Percentiles rank a stretch among this genome's conserved stretches.
These are phyloP conservation scores for Metschnikowia dekortorum DNA, from an alignment of 805 yeast species.

Conservation along the genomic window DNA sequence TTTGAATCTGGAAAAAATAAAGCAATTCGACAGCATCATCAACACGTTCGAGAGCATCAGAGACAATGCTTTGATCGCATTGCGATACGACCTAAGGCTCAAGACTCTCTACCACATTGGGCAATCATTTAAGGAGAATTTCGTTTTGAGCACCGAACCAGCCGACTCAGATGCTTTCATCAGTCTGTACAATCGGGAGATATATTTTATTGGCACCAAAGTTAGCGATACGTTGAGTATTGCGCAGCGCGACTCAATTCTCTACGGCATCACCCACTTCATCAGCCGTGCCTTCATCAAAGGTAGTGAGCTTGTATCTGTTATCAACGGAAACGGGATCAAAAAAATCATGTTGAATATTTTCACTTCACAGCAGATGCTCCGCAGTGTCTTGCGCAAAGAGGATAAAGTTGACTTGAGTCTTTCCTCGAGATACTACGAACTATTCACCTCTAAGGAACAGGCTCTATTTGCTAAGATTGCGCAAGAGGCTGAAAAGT, in stretches of 20 bases:
- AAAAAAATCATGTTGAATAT: slow-evolving; percentile 57
- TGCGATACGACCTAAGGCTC: slow-evolving; percentile 55
- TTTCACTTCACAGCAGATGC: slow-evolving; percentile 63
- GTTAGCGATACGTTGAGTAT: slow-evolving; percentile 32
- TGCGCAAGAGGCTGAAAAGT: slow-evolving; percentile 29
- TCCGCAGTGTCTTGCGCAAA: slow-evolving; percentile 50
- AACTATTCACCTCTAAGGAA: slow-evolving; percentile 48
- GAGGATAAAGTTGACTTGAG: slow-evolving; percentile 53
- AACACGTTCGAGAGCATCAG: slow-evolving; percentile 31
- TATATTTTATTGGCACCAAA: slow-evolving; percentile 43
- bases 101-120: slow-evolving; percentile 50
- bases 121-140: slow-evolving; percentile 43
- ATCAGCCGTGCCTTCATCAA: slow-evolving; percentile 49
- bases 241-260: slow-evolving; percentile 26
- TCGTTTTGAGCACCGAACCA: slow-evolving; percentile 51
- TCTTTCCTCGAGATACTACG: slow-evolving; percentile 52
- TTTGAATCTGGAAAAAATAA: slow-evolving; percentile 26
- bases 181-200: slow-evolving; percentile 46
- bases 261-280: slow-evolving; percentile 47
- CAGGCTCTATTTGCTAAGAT: slow-evolving; percentile 41
- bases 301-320: slow-evolving; percentile 47
- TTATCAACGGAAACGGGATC: slow-evolving; percentile 56
- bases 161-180: slow-evolving; percentile 59
- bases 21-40: slow-evolving; percentile 35
- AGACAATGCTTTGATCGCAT: slow-evolving; percentile 39